Evolutionary conservation across 257 asterid species (phyloP).

Genomic region (Solanum medicagineum): DNA sequence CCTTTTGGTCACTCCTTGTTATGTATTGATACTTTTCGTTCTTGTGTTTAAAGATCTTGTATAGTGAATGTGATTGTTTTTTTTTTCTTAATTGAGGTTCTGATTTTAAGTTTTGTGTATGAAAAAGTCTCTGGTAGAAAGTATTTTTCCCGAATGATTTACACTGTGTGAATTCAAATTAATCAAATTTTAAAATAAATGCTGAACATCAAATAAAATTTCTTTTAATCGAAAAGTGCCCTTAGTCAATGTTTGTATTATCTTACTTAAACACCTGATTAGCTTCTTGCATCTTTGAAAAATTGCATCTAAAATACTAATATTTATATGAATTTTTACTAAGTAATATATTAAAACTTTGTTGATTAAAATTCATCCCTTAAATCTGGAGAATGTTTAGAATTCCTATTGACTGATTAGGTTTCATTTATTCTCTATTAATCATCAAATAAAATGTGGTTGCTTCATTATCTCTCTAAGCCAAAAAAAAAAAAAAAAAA

Average conservation of each 20-base stretch:
- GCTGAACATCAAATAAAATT: neutral
- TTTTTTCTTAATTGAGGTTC: too few species aligned
- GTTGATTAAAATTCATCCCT: neutral
- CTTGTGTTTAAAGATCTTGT: neutral
- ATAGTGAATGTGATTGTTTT: neutral
- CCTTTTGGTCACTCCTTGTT: neutral
- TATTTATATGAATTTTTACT: too few species aligned
- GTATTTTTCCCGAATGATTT: too few species aligned
- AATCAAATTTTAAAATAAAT: too few species aligned
- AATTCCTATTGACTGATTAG: neutral
- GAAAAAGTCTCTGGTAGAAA: rapidly evolving
- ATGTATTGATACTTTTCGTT: neutral
- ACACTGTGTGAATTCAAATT: rapidly evolving
- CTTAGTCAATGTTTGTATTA: neutral
- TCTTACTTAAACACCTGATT: neutral
- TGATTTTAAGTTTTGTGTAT: too few species aligned
- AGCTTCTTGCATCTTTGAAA: neutral
- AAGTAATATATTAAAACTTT: too few species aligned
- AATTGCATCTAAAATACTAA: too few species aligned
- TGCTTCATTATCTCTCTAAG: neutral
- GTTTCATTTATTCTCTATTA: neutral
- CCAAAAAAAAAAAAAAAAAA: too few species aligned
- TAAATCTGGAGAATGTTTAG: neutral
- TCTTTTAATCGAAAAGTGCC: too few species aligned
- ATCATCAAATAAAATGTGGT: neutral